phyloP scores from a whole-genome alignment of 306 rosid species.

The Vigna mungo region DNA sequence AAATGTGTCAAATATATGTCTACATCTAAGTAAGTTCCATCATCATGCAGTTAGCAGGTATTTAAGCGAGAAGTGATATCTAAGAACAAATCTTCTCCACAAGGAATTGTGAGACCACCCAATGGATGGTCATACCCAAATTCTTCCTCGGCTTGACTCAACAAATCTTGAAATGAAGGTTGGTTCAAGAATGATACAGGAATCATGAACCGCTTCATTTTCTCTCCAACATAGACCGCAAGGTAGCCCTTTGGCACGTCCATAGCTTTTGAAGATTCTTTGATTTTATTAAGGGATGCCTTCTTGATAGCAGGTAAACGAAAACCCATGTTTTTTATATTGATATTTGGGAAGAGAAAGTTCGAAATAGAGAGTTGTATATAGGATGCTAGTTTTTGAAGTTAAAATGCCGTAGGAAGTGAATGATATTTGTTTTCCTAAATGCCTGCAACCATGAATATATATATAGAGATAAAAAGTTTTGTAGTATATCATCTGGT shows the following conservation, averaged over 20 bases:
- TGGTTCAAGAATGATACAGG: background rate
- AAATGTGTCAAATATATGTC: no score
- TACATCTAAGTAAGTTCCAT: no score
- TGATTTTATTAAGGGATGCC: background rate
- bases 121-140: conserved; percentile 3
- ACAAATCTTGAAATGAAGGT: background rate
- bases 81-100: background rate
- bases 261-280: background rate
- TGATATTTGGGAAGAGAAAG: background rate
- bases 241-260: conserved; percentile 30
- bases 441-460: background rate
- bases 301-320: conserved; percentile 25
- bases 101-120: conserved; percentile 20
- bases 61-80: background rate
- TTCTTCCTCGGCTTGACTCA: background rate
- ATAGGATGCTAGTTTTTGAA: background rate
- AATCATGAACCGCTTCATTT: background rate
- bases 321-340: conserved; percentile 36
- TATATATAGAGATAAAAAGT: background rate
- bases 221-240: conserved; percentile 25
- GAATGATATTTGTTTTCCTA: conserved; percentile 3
- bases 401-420: background rate
- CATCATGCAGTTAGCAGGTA: no score
- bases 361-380: background rate
- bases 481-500: background rate